Conservation (phyloP, 495 filamentous ascomycete genomes). For the Usnea hakonensis region DNA sequence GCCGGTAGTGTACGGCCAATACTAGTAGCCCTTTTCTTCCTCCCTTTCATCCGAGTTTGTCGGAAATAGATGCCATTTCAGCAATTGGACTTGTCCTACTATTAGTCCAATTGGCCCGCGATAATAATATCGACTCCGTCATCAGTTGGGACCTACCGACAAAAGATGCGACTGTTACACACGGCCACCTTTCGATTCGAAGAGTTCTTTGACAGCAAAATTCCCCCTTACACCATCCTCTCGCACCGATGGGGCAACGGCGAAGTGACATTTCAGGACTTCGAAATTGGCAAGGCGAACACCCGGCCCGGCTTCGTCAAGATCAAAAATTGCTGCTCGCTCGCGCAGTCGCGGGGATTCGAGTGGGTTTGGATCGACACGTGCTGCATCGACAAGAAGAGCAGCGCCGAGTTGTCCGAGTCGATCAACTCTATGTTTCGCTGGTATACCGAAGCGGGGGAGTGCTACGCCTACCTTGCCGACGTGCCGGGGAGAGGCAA, state of each 20-base stretch:
- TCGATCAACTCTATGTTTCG: constrained; percentile 27
- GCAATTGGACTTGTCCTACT: no score
- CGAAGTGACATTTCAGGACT: constrained; percentile 29
- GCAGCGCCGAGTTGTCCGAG: constrained; percentile 35
- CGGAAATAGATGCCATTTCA: no score
- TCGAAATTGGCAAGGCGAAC: constrained; percentile 12
- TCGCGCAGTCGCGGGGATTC: constrained; percentile 16
- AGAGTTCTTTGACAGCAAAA: constrained; percentile 28
- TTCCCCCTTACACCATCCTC: constrained; percentile 30
- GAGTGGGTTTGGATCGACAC: constrained; percentile 39
- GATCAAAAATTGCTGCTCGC: constrained; percentile 19
- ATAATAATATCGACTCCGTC: no score
- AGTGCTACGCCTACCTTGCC: constrained; percentile 36
- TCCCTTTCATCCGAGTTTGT: no score
- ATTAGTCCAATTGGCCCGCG: no score
- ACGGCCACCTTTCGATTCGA: constrained; percentile 32
- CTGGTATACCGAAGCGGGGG: constrained; percentile 29
- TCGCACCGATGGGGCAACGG: constrained; percentile 32
- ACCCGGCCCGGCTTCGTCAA: constrained; percentile 27
- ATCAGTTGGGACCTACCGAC: no score
- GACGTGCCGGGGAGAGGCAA: constrained; percentile 27
- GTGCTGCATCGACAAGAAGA: constrained; percentile 38
- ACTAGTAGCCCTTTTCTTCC: no score
- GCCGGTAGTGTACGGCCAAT: no score
- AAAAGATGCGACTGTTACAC: constrained; percentile 40